Conservation (phyloP, 2,329 filamentous ascomycete species). For the Clarireedia paspali region DNA sequence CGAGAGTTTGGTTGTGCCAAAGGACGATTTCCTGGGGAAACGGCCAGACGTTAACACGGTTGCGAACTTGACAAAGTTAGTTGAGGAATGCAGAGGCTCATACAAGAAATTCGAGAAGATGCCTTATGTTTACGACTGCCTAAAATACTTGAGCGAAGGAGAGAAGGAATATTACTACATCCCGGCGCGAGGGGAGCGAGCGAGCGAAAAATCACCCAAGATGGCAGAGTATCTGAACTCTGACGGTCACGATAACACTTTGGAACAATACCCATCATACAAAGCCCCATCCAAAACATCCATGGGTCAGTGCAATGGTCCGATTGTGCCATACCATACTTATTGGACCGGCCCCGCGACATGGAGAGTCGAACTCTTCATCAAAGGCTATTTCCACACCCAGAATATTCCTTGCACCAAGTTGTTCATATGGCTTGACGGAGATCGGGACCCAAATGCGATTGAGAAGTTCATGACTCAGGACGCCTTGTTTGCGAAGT, state of each 20-base stretch:
- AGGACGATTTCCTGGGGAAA: slow-evolving; percentile 43
- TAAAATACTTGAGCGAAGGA: slow-evolving; percentile 41
- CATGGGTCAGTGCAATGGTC: slow-evolving; percentile 44
- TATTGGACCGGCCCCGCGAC: slow-evolving; percentile 51
- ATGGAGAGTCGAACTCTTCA: slow-evolving; percentile 48
- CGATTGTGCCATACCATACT: slow-evolving; percentile 47
- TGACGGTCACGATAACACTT: slow-evolving; percentile 30
- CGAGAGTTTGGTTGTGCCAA: slow-evolving; percentile 39
- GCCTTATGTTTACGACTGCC: slow-evolving; percentile 44
- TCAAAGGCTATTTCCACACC: slow-evolving; percentile 49
- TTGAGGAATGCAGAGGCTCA: slow-evolving; percentile 45
- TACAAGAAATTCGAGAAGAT: slow-evolving; percentile 46
- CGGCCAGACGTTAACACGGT: slow-evolving; percentile 45
- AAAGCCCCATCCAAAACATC: slow-evolving; percentile 33
- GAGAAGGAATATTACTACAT: slow-evolving; percentile 43
- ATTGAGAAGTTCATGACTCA: slow-evolving; percentile 42
- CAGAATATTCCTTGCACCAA: slow-evolving; percentile 48
- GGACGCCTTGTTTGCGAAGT: slow-evolving; percentile 44
- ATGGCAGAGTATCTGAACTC: slow-evolving; percentile 28
- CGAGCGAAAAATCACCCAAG: slow-evolving; percentile 27
- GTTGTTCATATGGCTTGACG: slow-evolving; percentile 46
- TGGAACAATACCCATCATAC: slow-evolving; percentile 27
- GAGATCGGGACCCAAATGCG: slow-evolving; percentile 42
- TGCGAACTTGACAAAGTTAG: slow-evolving; percentile 42
- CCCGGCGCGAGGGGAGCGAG: slow-evolving; percentile 30